phyloP scores from a whole-genome alignment of 2,329 filamentous ascomycete species.

The Fusarium equiseti region DNA sequence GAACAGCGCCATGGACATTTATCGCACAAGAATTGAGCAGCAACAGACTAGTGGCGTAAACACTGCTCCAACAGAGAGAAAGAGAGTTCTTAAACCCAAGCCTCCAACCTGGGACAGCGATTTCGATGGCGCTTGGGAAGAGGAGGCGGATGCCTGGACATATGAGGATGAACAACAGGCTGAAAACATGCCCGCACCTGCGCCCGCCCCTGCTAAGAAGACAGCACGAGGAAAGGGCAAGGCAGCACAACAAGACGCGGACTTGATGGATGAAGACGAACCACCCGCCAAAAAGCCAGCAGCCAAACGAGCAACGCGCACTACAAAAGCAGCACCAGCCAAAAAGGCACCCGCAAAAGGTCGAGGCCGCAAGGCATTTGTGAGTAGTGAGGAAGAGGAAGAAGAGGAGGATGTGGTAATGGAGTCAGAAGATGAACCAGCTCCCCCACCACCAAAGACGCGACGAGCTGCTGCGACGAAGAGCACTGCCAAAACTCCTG shows the following conservation, averaged over 20 bases:
- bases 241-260: conserved; percentile 42
- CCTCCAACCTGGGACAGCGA: conserved; percentile 91
- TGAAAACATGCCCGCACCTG: neutral
- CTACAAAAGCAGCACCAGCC: conserved; percentile 59
- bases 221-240: conserved; percentile 29
- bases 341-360: conserved; percentile 59
- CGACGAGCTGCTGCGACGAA: conserved; percentile 42
- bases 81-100: conserved; percentile 73
- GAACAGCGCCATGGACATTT: conserved; percentile 78
- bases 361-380: conserved; percentile 54
- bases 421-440: conserved; percentile 64
- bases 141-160: conserved; percentile 73
- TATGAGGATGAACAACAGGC: conserved; percentile 49
- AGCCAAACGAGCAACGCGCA: conserved; percentile 47
- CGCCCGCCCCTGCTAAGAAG: conserved; percentile 8
- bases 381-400: conserved; percentile 57
- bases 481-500: conserved; percentile 21
- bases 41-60: conserved; percentile 74
- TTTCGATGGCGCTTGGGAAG: conserved; percentile 86
- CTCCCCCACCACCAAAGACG: conserved; percentile 52
- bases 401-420: conserved; percentile 64
- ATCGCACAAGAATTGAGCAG: conserved; percentile 77
- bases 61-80: conserved; percentile 55
- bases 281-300: conserved; percentile 52
- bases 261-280: conserved; percentile 62